Base-by-base conservation (phyloP, 2,329 filamentous ascomycete genomes). In the Venturia carpophila region DNA sequence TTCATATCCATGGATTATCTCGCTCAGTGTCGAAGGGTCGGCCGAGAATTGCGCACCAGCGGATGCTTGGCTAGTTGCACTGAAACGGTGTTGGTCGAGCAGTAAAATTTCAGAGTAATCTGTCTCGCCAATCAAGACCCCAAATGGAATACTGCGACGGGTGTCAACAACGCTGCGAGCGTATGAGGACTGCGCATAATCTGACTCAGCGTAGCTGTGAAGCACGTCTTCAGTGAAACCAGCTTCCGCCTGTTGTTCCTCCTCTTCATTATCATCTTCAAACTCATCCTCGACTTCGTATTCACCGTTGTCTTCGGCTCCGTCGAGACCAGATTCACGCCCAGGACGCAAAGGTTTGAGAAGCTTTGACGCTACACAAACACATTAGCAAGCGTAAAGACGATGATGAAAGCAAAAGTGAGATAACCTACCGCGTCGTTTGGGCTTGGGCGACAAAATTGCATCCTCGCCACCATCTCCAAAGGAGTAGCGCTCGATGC, bases 91-190 rank as follows among this genome's bases (percentile, higher is more conserved):
- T n/a, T 19, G 27, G 17, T 56, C 30, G 27, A 58, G 52, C 27
- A 21, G 17, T 19, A 27, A 37, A n/a, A 58, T 30, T 21, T 58
- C 52, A 9, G 60, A 43, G 37, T 62, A 62, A 30, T 62, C 60
- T 3, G 39, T 62, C 43, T 62, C 60, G 11, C 60, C 43, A 27
- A 15, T 42, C 41, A 30, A 17, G 17, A 62, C 37, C 9, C 37
- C 60, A 24, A 62, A 62, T 34, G 60, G 60, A 62, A 62, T 34
- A 24, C 60, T 62, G 21, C 15, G 37, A 62, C 37, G 60, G 6
- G 30, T 27, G 39, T 62, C 60, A 39, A 47, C 30, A 47, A 27
- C 19, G 39, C 39, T 62, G 5, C n/a, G 34, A 5, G 39, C 37
- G 34, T 62, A 43, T 11, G 34, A 7, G 7, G 60, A 43, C 1